Evolutionary conservation across 2,329 filamentous ascomycete species (phyloP), one percentile per base, ranked within the genome.

Genomic region (Lachnellula arida): DNA sequence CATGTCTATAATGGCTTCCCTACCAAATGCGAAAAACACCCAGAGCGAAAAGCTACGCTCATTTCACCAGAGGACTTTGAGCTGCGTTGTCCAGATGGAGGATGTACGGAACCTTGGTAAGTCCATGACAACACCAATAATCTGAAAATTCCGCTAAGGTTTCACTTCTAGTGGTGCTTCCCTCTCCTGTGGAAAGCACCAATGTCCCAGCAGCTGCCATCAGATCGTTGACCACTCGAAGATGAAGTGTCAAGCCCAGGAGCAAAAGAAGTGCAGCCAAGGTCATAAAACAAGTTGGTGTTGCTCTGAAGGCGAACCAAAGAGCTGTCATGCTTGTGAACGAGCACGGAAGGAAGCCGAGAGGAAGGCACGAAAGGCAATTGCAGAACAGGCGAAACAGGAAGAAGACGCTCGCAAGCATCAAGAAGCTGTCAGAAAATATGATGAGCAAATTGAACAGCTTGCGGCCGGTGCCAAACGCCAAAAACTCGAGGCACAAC

Each of bases 81-180:
- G 2, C 66, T 58, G 0, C 69, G 79, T 17, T 87, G 81, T 40
- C 87, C 87, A 0, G 86, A 91, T 65, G 88, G 88, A 4, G 88
- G 88, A 0, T 91, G 88, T 59, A 72, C 73, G 0, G 74, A 82
- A 49, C 75, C 74, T 19, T 91, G 88, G 83, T 86, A 72, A 68
- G 76, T 71, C 51, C 8, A 32, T 49, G 37, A 23, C 6, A 40
- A 54, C 46, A 43, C 12, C 12, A 25, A 22, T 19, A 14, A 14
- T 8, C 15, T 11, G 17, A 28, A 17, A 9, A 28, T n/a, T 8
- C 11, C 15, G 14, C 56, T 63, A 55, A 70, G 47, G 14, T 9
- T 4, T 34, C 7, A 23, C n/a, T 22, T 8, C 12, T 50, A 85
- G 84, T 67, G 75, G 73, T 1, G 71, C 63, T 0, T 63, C 68